phyloP scores from a whole-genome alignment of 768 basidiomycete genomes.

The Kwoniella mangroviensis region DNA sequence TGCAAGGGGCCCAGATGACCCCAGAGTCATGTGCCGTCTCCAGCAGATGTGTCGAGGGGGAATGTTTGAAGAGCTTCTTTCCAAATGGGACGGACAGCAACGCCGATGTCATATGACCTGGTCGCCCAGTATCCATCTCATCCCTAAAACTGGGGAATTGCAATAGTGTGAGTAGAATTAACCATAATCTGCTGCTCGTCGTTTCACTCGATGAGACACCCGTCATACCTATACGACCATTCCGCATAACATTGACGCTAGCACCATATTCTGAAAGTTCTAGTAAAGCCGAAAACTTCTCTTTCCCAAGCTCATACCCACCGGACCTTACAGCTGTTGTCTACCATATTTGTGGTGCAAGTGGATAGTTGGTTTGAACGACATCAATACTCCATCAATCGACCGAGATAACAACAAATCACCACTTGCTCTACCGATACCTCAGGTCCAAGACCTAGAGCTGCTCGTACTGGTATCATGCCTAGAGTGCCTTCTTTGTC shows the following conservation, averaged over 20 bases:
- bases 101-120: constrained; percentile 10
- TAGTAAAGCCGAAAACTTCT: not conserved
- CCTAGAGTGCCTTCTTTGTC: constrained; percentile 17
- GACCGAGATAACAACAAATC: constrained; percentile 11
- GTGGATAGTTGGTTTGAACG: not conserved
- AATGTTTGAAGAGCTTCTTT: not conserved
- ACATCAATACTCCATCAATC: constrained; percentile 15
- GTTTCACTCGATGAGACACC: not conserved
- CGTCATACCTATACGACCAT: not conserved
- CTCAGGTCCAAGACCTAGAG: not conserved
- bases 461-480: constrained; percentile 1
- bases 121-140: not conserved
- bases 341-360: not conserved
- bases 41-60: not conserved
- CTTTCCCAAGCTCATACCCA: not conserved
- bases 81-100: not conserved
- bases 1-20: constrained; percentile 4
- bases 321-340: constrained; percentile 1
- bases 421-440: not conserved
- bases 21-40: not conserved
- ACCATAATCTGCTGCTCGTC: not conserved
- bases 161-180: not conserved
- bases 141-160: not conserved
- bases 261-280: not conserved
- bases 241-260: not conserved